These are phyloP conservation scores for Podospora pseudoanserina DNA, from an alignment of 495 filamentous ascomycete species.

Conservation along the genomic window DNA sequence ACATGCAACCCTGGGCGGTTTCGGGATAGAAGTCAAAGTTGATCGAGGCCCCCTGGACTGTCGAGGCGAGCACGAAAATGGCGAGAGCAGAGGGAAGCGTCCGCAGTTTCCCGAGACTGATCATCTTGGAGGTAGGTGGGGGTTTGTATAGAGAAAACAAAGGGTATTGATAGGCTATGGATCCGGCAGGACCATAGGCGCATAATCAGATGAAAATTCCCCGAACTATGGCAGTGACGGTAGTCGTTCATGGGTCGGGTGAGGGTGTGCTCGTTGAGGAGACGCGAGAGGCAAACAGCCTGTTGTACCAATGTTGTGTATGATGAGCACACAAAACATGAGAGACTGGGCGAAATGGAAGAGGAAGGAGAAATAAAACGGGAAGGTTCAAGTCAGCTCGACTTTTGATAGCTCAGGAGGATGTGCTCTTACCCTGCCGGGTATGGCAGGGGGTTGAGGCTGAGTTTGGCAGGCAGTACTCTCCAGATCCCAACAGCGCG, in stretches of 20 bases:
- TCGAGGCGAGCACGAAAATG: constrained; percentile 32
- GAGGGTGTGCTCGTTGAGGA: background rate
- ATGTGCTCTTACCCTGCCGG: background rate
- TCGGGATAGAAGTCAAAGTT: constrained; percentile 45
- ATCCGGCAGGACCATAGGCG: background rate
- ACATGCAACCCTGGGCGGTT: constrained; percentile 38
- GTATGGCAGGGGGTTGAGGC: background rate
- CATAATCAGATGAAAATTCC: background rate
- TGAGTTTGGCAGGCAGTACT: background rate
- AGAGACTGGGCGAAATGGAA: background rate
- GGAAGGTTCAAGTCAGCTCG: background rate
- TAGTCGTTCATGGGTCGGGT: background rate
- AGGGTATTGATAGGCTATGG: background rate
- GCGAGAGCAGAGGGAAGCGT: constrained; percentile 26
- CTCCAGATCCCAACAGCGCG: background rate
- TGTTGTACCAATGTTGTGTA: background rate
- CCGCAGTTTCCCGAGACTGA: constrained; percentile 6
- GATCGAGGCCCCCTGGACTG: constrained; percentile 25
- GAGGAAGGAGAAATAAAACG: background rate
- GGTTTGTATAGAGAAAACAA: background rate
- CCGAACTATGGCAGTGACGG: background rate
- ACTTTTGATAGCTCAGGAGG: background rate
- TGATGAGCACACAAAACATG: background rate
- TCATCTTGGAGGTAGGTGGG: constrained; percentile 15
- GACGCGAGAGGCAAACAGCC: background rate